Base-by-base conservation (phyloP, 352 stramenopile species). In the Blastocystis sp. region DNA sequence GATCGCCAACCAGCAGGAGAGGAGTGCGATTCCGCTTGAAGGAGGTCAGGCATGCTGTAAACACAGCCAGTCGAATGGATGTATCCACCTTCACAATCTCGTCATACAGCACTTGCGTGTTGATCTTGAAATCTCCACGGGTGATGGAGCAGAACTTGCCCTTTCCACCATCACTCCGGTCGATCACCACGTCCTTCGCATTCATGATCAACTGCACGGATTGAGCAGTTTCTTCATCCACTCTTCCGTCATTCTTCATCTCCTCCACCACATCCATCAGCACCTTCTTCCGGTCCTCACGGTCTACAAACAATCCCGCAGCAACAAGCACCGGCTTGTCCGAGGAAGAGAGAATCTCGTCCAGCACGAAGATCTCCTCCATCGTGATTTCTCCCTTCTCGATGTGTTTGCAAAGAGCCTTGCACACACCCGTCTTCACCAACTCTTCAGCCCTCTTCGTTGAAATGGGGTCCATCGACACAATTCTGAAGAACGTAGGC, bases 1-100 rank as follows among this genome's bases (percentile, higher is more conserved):
- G 17, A 56, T 77, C 67, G 4, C 67, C 67, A 10, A 77, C 41
- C 40, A 77, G 67, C 17, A 77, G 67, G 28, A 77, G 23, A 61
- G 67, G 67, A 77, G 34, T 21, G 11, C 40, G 19, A 1, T 10
- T 34, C 17, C 1, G 23, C 40, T 53, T 61, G 17, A 21, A 77
- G n/a, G 19, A 2, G 40, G 34, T 60, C 56, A 38, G 0, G 7
- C 19, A 14, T 21, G 40, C 17, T 19, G 67, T 45, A 60, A 77
- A 77, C 10, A 77, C 23, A 34, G 28, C 21, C 11, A 17, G 40
- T 3, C 23, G 34, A 1, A 77, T 14, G 21, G 67, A 53, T 34
- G 67, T 21, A 61, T 77, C 67, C 14, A 23, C 45, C 1, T 77
- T 14, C 41, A 59, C 45, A 19, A 77, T 14, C 17, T 17, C 34